These are phyloP conservation scores for Fraxinus baroniana DNA, from an alignment of 305 asterid species.

Conservation along the genomic window DNA sequence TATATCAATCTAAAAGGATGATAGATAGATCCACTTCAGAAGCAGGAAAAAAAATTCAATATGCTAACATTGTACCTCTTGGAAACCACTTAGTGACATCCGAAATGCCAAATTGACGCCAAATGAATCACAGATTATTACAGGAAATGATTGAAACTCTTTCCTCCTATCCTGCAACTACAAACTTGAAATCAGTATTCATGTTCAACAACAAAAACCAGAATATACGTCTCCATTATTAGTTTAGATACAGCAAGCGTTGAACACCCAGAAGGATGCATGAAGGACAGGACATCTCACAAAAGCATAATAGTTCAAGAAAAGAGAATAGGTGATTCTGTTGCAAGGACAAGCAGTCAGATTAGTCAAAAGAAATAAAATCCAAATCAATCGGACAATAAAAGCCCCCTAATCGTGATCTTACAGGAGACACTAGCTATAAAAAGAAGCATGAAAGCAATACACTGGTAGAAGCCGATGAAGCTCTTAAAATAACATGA, in stretches of 20 bases:
- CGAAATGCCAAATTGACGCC: constrained; percentile 78
- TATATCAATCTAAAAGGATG: neutral
- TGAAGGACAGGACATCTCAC: constrained; percentile 18
- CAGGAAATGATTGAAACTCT: constrained; percentile 61
- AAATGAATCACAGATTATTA: constrained; percentile 69
- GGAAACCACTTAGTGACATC: constrained; percentile 75
- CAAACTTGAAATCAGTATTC: constrained; percentile 22
- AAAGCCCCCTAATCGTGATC: neutral
- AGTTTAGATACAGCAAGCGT: constrained; percentile 6
- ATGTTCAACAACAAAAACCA: constrained; percentile 17
- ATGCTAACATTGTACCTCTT: constrained; percentile 59
- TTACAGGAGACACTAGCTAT: neutral
- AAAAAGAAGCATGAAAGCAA: neutral
- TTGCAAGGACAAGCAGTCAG: neutral
- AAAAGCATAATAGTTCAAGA: constrained; percentile 7
- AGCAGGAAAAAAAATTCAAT: constrained; percentile 2
- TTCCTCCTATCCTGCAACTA: constrained; percentile 60
- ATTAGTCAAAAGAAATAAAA: neutral
- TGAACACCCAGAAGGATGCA: constrained; percentile 5
- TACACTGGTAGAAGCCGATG: neutral
- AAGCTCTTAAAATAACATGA: constrained; percentile 7
- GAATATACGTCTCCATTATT: constrained; percentile 2
- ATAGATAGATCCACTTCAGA: constrained; percentile 12
- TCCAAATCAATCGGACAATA: neutral
- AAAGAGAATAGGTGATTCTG: neutral